Evolutionary conservation across 768 basidiomycete species (phyloP).

Genomic region (Leccinum incarnatum): DNA sequence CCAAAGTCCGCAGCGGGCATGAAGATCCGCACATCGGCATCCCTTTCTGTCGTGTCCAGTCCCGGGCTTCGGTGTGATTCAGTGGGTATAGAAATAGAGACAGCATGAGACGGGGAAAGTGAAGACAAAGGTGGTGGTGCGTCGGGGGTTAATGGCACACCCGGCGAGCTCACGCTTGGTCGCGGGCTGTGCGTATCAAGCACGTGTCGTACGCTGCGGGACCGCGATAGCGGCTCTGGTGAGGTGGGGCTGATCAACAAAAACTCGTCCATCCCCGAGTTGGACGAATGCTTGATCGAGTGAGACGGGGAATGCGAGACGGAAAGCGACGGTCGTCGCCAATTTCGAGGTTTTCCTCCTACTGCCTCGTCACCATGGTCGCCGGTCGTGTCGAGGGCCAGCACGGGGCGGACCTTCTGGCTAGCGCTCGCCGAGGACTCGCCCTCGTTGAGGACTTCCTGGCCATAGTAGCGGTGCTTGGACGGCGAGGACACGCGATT

Average conservation of each 20-base stretch:
- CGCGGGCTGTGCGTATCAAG: conserved; percentile 4
- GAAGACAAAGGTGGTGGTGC: background rate
- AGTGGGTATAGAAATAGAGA: background rate
- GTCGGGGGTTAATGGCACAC: background rate
- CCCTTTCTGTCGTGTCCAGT: background rate
- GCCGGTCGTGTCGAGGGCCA: conserved; percentile 3
- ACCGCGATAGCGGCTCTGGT: background rate
- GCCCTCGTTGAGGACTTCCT: conserved; percentile 4
- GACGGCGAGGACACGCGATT: conserved; percentile 21
- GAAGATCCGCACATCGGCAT: background rate
- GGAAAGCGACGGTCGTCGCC: conserved; percentile 15
- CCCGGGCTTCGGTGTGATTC: background rate
- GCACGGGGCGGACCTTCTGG: background rate
- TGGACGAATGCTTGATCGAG: conserved; percentile 16
- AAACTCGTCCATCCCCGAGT: conserved; percentile 23
- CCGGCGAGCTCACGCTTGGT: conserved; percentile 1
- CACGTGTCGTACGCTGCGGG: conserved; percentile 6
- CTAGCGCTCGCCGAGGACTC: background rate
- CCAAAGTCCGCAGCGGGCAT: background rate
- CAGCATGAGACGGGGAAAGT: background rate
- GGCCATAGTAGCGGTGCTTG: conserved; percentile 21
- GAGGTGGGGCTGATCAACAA: conserved; percentile 14
- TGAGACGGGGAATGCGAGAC: conserved; percentile 13
- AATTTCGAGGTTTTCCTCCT: background rate
- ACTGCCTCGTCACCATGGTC: background rate